Evolutionary conservation across 2,329 filamentous ascomycete species (phyloP).

Genomic region (Trichoderma polysporum): DNA sequence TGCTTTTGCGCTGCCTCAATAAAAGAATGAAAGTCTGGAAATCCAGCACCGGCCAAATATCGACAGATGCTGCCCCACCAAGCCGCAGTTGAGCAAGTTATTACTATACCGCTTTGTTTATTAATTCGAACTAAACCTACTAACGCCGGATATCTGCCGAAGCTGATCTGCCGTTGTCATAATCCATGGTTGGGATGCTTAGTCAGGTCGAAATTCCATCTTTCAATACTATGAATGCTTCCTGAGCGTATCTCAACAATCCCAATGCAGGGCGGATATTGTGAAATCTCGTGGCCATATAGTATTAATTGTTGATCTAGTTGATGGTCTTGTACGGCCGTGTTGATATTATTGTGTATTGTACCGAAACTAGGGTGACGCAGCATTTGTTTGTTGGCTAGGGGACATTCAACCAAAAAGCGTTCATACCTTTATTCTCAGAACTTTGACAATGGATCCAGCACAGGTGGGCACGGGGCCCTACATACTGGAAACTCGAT

Average conservation of each 20-base stretch:
- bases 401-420: neutral
- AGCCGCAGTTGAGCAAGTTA: slow-evolving; percentile 7
- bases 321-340: neutral
- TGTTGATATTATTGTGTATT: neutral
- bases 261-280: neutral
- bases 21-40: neutral
- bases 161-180: neutral
- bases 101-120: neutral
- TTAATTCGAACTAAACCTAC: neutral
- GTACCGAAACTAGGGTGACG: neutral
- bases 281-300: neutral
- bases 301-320: neutral
- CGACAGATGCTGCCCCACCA: slow-evolving; percentile 17
- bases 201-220: slow-evolving; percentile 9
- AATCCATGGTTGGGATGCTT: neutral
- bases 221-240: neutral
- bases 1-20: neutral
- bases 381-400: neutral
- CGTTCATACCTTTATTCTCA: neutral
- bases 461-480: slow-evolving; percentile 24
- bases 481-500: slow-evolving; percentile 30
- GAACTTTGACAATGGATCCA: slow-evolving; percentile 31
- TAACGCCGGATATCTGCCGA: slow-evolving; percentile 8
- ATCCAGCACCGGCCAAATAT: slow-evolving; percentile 5
- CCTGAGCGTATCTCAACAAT: neutral